Conservation (phyloP, 2,329 filamentous ascomycete species). For the Cordyceps fumosorosea region DNA sequence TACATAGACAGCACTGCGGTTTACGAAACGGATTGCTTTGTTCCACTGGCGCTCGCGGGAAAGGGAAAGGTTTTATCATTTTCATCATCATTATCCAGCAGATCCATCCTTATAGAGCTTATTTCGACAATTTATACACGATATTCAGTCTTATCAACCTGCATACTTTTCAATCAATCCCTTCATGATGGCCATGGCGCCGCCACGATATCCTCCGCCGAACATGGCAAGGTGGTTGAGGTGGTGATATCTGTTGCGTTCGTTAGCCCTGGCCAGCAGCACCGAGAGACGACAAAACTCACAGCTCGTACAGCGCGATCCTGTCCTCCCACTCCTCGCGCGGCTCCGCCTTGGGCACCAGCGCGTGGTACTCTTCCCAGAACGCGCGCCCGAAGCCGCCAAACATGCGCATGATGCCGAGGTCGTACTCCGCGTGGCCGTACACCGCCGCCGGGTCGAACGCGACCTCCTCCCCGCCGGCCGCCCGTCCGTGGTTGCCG, state of each 20-base stretch:
- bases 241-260: constrained; percentile 65
- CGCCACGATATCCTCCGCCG: constrained; percentile 67
- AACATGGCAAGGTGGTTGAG: constrained; percentile 85
- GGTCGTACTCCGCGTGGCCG: constrained; percentile 81
- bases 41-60: not conserved
- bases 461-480: constrained; percentile 63
- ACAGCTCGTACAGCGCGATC: constrained; percentile 74
- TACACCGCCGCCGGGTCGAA: constrained; percentile 80
- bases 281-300: constrained; percentile 30
- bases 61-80: not conserved
- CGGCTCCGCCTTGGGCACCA: constrained; percentile 76
- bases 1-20: constrained; percentile 7
- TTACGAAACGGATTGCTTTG: constrained; percentile 3
- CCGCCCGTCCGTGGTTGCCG: constrained; percentile 68
- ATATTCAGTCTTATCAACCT: not conserved
- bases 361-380: constrained; percentile 66
- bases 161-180: constrained; percentile 66
- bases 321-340: constrained; percentile 79
- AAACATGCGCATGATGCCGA: constrained; percentile 96
- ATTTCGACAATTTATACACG: not conserved
- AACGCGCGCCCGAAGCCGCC: constrained; percentile 72
- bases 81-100: not conserved
- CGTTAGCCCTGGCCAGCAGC: constrained; percentile 15
- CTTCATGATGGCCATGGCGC: constrained; percentile 75
- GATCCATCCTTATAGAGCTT: not conserved